These are phyloP conservation scores for Cladosporium sphaerospermum DNA, from an alignment of 2,329 filamentous ascomycete species.

Conservation along the genomic window DNA sequence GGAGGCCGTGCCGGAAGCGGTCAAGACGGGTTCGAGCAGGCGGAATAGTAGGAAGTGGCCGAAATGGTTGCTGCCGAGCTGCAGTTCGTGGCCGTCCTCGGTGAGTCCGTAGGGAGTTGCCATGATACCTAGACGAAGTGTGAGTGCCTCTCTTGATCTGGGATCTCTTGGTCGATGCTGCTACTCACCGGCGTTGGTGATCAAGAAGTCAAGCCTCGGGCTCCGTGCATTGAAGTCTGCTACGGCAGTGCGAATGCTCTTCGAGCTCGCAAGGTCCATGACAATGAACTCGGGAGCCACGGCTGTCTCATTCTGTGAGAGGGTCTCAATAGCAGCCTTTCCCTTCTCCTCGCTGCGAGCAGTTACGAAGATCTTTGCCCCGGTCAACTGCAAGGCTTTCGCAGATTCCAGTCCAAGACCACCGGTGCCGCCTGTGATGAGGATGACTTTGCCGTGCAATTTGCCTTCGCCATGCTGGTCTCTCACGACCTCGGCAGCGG, in stretches of 20 bases:
- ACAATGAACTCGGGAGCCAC: conserved; percentile 21
- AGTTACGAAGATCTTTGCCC: conserved; percentile 41
- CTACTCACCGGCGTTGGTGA: conserved; percentile 19
- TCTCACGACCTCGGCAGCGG: conserved; percentile 22
- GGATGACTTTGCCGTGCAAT: conserved; percentile 32
- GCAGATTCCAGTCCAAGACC: conserved; percentile 43
- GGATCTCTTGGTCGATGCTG: neutral
- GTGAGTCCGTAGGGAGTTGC: conserved; percentile 34
- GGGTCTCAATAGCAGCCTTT: conserved; percentile 25
- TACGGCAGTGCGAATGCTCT: conserved; percentile 29
- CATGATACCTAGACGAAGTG: conserved; percentile 32
- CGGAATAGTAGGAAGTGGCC: conserved; percentile 50
- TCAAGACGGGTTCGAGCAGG: conserved; percentile 40
- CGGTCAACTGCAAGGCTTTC: conserved; percentile 40
- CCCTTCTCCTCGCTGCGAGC: conserved; percentile 39
- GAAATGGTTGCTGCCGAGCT: conserved; percentile 51
- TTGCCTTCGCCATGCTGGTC: conserved; percentile 28
- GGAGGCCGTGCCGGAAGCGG: neutral
- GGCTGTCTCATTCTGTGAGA: conserved; percentile 18
- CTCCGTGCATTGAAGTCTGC: conserved; percentile 15
- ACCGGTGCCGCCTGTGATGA: conserved; percentile 42
- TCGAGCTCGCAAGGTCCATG: conserved; percentile 28
- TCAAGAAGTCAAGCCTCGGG: conserved; percentile 16
- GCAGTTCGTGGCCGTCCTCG: conserved; percentile 44
- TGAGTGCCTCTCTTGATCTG: neutral